Evolutionary conservation across 2,329 filamentous ascomycete species (phyloP), one percentile per base, ranked within the genome.

Genomic region (Hymenoscyphus occultus): DNA sequence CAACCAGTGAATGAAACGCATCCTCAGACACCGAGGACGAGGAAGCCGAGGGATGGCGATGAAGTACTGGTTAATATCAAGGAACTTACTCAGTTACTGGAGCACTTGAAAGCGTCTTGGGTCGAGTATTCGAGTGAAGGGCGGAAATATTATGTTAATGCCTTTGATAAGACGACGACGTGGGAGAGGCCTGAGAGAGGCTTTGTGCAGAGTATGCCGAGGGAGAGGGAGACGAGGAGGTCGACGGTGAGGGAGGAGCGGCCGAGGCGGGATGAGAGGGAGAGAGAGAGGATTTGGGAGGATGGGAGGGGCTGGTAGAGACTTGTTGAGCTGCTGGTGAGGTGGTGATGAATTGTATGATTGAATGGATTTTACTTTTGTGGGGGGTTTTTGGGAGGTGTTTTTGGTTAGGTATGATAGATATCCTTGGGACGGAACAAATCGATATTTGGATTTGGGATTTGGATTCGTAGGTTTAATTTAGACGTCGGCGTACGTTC

Each of bases 101-200:
- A 67, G 19, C 68, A 70, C 39, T 62, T 68, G 63, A 67, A 67
- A 54, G 66, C 64, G n/a, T 62, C 58, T 5, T 70, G 68, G 68
- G 64, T 32, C 28, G 40, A 48, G 31, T 60, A 66, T 7, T 35
- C 39, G 1, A 60, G 57, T 9, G 57, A 39, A 5, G 65, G 64
- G 9, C 39, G 56, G 45, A 42, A 39, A 1, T 42, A 62, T 16
- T 70, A 64, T 14, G 63, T 67, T 22, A 70, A 70, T 63, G 42
- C 19, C 9, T 66, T 64, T n/a, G 68, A 70, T 58, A 67, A 64
- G 60, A 62, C 42, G 42, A 48, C 19, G 14, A 61, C 57, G 19
- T 68, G 63, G 62, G 64, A 67, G 56, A 59, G 63, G 45, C 67
- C 65, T 32, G 19, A 40, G 39, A 57, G 64, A 3, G 66, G 64